phyloP scores from a whole-genome alignment of 129 eudicot genomes.

The Centrapalus pauciflorus region DNA sequence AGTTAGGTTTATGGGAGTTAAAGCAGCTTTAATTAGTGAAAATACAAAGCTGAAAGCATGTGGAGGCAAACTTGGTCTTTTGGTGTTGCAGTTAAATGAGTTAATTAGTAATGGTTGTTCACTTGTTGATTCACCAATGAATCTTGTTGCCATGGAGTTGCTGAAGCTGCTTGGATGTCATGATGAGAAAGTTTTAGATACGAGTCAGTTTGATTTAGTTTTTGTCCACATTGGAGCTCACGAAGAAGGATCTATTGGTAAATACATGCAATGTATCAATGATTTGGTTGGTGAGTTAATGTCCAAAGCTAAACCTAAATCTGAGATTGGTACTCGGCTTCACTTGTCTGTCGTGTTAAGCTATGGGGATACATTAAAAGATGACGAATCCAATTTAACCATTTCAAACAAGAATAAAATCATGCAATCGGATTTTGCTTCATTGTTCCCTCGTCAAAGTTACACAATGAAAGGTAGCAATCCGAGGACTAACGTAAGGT shows the following conservation, averaged over 20 bases:
- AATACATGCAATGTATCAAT: slow-evolving; percentile 45
- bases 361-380: slow-evolving; percentile 44
- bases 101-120: slow-evolving; percentile 19
- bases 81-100: slow-evolving; percentile 41
- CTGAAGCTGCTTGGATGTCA: slow-evolving; percentile 82
- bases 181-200: slow-evolving; percentile 55
- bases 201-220: slow-evolving; percentile 58
- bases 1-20: slow-evolving; percentile 95
- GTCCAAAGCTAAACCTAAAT: slow-evolving; percentile 40
- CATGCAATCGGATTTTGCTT: slow-evolving; percentile 33
- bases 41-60: slow-evolving; percentile 42
- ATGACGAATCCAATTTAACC: slow-evolving; percentile 31
- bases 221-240: slow-evolving; percentile 54
- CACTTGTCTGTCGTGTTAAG: slow-evolving; percentile 77
- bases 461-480: slow-evolving; percentile 71
- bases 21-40: slow-evolving; percentile 63
- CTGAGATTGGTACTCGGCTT: slow-evolving; percentile 63
- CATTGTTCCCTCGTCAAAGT: slow-evolving; percentile 79
- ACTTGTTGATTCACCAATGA: slow-evolving; percentile 18
- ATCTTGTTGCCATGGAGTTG: slow-evolving; percentile 43
- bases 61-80: slow-evolving; percentile 58
- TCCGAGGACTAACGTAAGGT: slow-evolving; percentile 62
- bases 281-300: slow-evolving; percentile 56
- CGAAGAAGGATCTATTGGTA: slow-evolving; percentile 17
- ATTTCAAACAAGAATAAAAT: slow-evolving; percentile 16